Evolutionary conservation across 2,329 filamentous ascomycete species (phyloP).

Genomic region (Arachnomyces sp.): DNA sequence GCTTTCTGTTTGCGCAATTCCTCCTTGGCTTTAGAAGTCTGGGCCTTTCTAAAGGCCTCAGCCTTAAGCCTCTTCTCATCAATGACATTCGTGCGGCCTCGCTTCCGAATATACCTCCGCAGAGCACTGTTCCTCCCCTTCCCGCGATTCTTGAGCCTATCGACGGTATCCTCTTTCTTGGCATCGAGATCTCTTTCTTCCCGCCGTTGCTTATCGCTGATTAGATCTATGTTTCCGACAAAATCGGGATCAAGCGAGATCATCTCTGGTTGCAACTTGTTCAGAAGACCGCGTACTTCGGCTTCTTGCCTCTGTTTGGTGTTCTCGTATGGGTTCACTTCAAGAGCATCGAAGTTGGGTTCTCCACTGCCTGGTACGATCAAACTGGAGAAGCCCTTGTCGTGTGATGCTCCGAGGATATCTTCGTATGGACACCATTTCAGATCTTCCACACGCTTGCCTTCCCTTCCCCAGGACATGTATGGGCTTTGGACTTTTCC

Average conservation of each 20-base stretch:
- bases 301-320: constrained; percentile 83
- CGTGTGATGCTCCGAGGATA: constrained; percentile 75
- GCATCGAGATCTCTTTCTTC: constrained; percentile 73
- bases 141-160: constrained; percentile 62
- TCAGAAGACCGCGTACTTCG: constrained; percentile 81
- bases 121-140: constrained; percentile 84
- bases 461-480: constrained; percentile 86
- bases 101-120: constrained; percentile 83
- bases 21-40: constrained; percentile 60
- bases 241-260: constrained; percentile 90
- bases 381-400: constrained; percentile 78
- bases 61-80: constrained; percentile 87
- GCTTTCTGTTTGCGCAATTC: constrained; percentile 58
- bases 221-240: constrained; percentile 76
- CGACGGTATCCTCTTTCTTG: constrained; percentile 51
- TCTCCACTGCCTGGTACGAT: constrained; percentile 93
- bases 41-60: constrained; percentile 67
- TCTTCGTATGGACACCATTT: constrained; percentile 95
- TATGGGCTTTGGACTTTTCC: constrained; percentile 80
- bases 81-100: constrained; percentile 84
- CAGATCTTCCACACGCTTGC: constrained; percentile 68
- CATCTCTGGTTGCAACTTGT: constrained; percentile 95
- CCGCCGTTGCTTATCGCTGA: constrained; percentile 66
- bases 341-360: constrained; percentile 88
- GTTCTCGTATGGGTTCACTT: constrained; percentile 92